Conservation (phyloP, 306 rosid genomes). For the Clitoria ternatea region DNA sequence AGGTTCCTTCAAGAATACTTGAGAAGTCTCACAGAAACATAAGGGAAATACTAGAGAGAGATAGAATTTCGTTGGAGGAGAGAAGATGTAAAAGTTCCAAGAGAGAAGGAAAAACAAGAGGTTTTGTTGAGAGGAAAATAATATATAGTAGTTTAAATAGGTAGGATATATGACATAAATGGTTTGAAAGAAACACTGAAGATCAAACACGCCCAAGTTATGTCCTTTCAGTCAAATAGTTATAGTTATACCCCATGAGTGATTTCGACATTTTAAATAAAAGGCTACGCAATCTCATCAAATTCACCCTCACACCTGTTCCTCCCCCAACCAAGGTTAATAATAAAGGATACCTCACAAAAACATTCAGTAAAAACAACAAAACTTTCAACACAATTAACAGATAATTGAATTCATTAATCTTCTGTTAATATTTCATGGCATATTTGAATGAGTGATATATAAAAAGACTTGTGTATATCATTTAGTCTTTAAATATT, state of each 20-base stretch:
- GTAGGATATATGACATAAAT: constrained; percentile 32
- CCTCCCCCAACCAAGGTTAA: constrained; percentile 7
- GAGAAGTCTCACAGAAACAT: constrained; percentile 26
- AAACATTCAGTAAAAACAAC: not conserved
- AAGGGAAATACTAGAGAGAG: constrained; percentile 4
- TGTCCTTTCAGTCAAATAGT: constrained; percentile 79
- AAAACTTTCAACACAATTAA: too few relatives aligned
- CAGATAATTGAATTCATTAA: too few relatives aligned
- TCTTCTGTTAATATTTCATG: too few relatives aligned
- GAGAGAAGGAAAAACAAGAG: constrained; percentile 51
- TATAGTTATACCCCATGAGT: constrained; percentile 53
- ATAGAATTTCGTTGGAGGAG: constrained; percentile 47
- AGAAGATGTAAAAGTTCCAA: constrained; percentile 42
- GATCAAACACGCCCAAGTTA: constrained; percentile 46
- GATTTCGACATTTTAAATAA: constrained; percentile 62
- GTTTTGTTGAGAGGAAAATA: constrained; percentile 42
- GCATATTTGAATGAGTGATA: too few relatives aligned
- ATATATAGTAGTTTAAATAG: constrained; percentile 43
- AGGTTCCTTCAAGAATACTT: constrained; percentile 32
- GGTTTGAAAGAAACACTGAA: constrained; percentile 57
- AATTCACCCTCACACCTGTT: constrained; percentile 27
- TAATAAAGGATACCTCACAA: too few relatives aligned
- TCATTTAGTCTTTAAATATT: too few relatives aligned
- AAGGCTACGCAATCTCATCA: constrained; percentile 46
- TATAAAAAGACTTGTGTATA: too few relatives aligned